phyloP scores from a whole-genome alignment of 441 rosid species.

The Sinapis alba region DNA sequence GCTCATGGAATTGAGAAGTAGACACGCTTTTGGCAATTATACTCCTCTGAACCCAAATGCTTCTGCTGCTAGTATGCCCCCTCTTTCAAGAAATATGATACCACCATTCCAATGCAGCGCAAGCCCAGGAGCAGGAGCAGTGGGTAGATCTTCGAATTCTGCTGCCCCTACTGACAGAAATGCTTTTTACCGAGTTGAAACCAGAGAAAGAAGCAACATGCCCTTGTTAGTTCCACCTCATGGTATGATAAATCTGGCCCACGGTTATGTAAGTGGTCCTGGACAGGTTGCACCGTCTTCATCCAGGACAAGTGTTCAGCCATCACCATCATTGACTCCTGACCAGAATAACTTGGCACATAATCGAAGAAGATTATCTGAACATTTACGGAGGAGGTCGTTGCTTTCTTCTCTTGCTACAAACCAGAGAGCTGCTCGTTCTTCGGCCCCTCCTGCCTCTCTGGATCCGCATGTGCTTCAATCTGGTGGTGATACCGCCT shows the following conservation, averaged over 20 bases:
- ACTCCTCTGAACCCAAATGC: slow-evolving; percentile 49
- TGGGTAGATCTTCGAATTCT: slow-evolving; percentile 45
- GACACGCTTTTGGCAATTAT: slow-evolving; percentile 45
- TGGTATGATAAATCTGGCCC: slow-evolving; percentile 49
- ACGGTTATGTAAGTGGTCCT: slow-evolving; percentile 45
- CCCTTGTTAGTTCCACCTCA: slow-evolving; percentile 53
- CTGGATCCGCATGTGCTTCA: slow-evolving; percentile 51
- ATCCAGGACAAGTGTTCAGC: slow-evolving; percentile 54
- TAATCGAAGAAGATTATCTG: slow-evolving; percentile 67
- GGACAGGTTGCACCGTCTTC: slow-evolving; percentile 58
- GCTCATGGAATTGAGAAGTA: slow-evolving; percentile 48
- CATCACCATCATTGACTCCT: slow-evolving; percentile 54
- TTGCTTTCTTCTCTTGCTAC: slow-evolving; percentile 57
- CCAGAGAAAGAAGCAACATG: slow-evolving; percentile 49
- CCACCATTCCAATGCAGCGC: slow-evolving; percentile 65
- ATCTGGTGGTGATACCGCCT: slow-evolving; percentile 49
- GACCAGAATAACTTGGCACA: slow-evolving; percentile 51
- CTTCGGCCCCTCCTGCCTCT: slow-evolving; percentile 47
- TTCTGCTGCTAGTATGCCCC: slow-evolving; percentile 50
- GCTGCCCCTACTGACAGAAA: slow-evolving; percentile 46
- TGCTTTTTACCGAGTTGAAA: slow-evolving; percentile 41
- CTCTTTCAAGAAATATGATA: slow-evolving; percentile 47
- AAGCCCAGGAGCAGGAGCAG: slow-evolving; percentile 44
- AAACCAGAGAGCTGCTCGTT: slow-evolving; percentile 49
- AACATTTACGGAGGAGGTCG: slow-evolving; percentile 64